Evolutionary conservation across 1,284 basidiomycete species (phyloP), one percentile per base, ranked within the genome.

Genomic region (Melampsora americana): DNA sequence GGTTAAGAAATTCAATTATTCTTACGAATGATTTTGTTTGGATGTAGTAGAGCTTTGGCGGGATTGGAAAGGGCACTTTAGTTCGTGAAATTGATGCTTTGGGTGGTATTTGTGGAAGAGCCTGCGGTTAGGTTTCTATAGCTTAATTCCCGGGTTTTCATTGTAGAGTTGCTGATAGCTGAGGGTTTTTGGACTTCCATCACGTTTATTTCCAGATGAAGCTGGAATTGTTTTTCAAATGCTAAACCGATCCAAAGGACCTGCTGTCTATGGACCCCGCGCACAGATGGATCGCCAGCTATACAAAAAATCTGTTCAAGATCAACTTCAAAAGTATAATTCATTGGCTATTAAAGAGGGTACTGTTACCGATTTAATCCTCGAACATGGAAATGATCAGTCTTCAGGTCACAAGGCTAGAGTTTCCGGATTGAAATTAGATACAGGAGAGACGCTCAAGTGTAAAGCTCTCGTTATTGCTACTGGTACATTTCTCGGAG

Each of bases 201-300:
- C 9, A 53, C 23, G 12, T n/a, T 44, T n/a, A 18, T 69, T 5
- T 50, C 28, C 79, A 91, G 93, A 95, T 82, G 88, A 89, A 80
- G 90, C 93, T 0, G 92, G 92, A 0, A 91, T 93, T 73, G 90
- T 93, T 80, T 95, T 93, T 79, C 90, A 90, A 64, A 89, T 94
- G 79, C 83, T 95, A 75, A 95, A 95, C 81, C 85, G 86, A 50
- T 92, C 92, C 0, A 93, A 91, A 80, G 92, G 93, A 1, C 88
- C 92, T 20, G 93, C 93, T 1, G 92, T 93, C 39, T 92, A 91
- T 89, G 92, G 92, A n/a, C 92, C 91, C 18, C 85, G 92, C 78
- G 92, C 92, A 0, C 93, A 95, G 82, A 90, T 95, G 62, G 92
- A 94, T 82, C 86, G 92, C 39, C 89, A 87, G 73, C 82, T 93